Evolutionary conservation across 208 protist species (phyloP), one percentile per base, ranked within the genome.

Genomic region (Leishmania arabica): DNA sequence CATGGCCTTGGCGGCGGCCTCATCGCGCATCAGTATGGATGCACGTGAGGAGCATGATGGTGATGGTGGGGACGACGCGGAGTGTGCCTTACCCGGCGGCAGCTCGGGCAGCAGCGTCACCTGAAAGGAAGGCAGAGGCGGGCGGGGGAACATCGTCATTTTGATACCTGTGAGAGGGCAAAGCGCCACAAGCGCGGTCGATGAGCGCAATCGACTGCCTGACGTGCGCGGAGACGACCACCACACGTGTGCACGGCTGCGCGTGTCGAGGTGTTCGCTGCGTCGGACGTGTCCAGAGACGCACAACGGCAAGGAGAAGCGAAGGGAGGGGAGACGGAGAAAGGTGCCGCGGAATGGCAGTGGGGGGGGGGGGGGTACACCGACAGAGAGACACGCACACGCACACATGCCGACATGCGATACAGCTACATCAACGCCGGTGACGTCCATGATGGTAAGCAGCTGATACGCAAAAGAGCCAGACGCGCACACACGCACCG

Each of bases 1-100:
- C 90, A 93, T 93, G 3, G 78, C 60, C 42, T 82, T 75, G 34
- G 85, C 87, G 27, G 65, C 37, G 8, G 56, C 70, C 71, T 75
- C 53, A 40, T 86, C 62, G 27, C 78, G 75, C n/a, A 49, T 17
- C 54, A 65, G 77, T 42, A 58, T 27, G 1, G 77, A 73, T 40
- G 78, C 70, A 37, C 56, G 60, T 37, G 70, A 42, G 42, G 77
- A 40, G 37, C 62, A 80, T 1, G 60, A 49, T 40, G 53, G 24
- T 11, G 69, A 15, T 19, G 71, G 64, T 6, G 76, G 31, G 34
- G 82, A 7, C n/a, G 37, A 2, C 34, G 71, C 15, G 17, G 71
- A 68, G 24, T 45, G 19, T 3, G 75, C 15, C 19, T 71, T 75
- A 34, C 27, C 37, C 69, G 47, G 40, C 17, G n/a, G 34, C 69